Base-by-base conservation (phyloP, 257 asterid genomes). In the Dorcoceras hygrometricum region DNA sequence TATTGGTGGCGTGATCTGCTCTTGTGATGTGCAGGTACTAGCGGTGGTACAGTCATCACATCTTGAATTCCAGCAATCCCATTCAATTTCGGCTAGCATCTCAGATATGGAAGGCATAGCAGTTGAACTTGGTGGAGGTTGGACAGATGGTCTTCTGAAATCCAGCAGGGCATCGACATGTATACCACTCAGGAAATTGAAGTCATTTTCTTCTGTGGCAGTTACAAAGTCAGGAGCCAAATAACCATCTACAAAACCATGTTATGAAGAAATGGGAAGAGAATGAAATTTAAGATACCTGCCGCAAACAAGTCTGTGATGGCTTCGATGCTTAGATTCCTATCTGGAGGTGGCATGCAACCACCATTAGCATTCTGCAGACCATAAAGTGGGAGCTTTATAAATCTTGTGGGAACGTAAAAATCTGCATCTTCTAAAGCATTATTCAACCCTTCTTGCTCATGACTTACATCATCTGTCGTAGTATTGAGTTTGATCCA, bases 381-480 rank as follows among this genome's bases (percentile, higher is more conserved):
- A 71, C 24, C 3, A 18, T n/a, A 54, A 46, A 36, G 66, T 19
- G 29, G 20, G 20, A 43, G 8, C 16, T 43, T 16, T 16, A 16
- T 43, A 62, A 34, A 29, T 60, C 54, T 67, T 73, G 25, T 19
- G 53, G 53, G 20, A 43, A 43, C 53, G 16, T 43, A 43, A 43
- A 16, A 14, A 43, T 24, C 31, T 24, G 25, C 61, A 60, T 66
- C 51, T 26, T 66, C 39, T 67, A 59, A 48, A 57, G 1, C 39
- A 54, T 27, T 61, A 18, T 64, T 46, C 18, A 2, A 63, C 14
- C 22, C 26, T 61, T 46, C 48, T 50, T 23, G 57, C 36, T 53
- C 68, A 53, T 19, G 76, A 79, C 99, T 93, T 82, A 93, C 99
- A 73, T 90, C 88, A 58, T 88, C 90, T 3, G 99, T 96, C 58